phyloP scores from a whole-genome alignment of 2,329 filamentous ascomycete genomes.

The Colletotrichum trifolii region DNA sequence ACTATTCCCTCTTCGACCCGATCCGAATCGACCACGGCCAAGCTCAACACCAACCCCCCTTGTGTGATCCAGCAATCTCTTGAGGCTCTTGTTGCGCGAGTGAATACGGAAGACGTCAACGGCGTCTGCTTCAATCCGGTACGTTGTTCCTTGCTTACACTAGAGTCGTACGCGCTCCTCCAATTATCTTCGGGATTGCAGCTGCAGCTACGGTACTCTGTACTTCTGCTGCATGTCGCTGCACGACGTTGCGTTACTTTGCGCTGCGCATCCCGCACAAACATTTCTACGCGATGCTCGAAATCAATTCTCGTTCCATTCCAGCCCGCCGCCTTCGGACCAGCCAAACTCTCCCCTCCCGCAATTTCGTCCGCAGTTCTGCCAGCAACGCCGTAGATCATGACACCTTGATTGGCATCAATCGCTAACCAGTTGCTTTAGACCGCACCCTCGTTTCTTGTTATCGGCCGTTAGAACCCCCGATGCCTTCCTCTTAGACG shows the following conservation, averaged over 20 bases:
- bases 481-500: conserved; percentile 31
- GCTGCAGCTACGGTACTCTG: background rate
- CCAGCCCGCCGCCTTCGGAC: background rate
- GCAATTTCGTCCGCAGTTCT: background rate
- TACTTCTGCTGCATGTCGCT: no score
- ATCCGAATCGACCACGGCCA: no score
- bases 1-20: conserved; percentile 1
- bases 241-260: no score
- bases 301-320: conserved; percentile 28
- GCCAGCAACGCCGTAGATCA: background rate
- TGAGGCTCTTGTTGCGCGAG: conserved; percentile 10
- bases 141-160: background rate
- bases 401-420: conserved; percentile 2
- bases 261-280: background rate
- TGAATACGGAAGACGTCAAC: conserved; percentile 25
- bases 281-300: no score
- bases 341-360: background rate
- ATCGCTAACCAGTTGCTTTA: conserved; percentile 22
- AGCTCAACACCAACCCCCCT: no score
- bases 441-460: conserved; percentile 8
- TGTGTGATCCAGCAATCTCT: background rate
- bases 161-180: conserved; percentile 17
- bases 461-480: conserved; percentile 9
- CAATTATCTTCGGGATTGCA: conserved; percentile 20
- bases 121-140: conserved; percentile 21